These are phyloP conservation scores for Xylariaceae sp. DNA, from an alignment of 2,329 filamentous ascomycete species.

Conservation along the genomic window DNA sequence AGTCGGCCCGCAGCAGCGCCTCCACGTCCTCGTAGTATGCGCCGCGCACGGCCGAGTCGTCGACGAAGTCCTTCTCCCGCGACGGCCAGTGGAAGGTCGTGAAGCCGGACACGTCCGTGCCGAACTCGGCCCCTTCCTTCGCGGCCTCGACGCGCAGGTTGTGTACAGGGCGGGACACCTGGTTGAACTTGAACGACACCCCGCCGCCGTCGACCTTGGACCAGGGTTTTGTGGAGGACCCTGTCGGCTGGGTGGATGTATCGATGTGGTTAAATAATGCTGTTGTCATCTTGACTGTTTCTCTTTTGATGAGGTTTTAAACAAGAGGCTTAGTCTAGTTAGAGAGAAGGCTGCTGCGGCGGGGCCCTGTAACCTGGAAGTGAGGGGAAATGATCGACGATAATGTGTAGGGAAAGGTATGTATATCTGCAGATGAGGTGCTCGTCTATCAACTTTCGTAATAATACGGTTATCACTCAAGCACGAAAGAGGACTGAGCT, in stretches of 20 bases:
- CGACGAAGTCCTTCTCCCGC: constrained; percentile 48
- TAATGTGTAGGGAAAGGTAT: too few species aligned
- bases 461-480: too few species aligned
- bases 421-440: too few species aligned
- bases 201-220: constrained; percentile 57
- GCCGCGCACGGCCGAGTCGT: constrained; percentile 48
- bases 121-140: constrained; percentile 36
- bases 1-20: constrained; percentile 45
- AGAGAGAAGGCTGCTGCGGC: too few species aligned
- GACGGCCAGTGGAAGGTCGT: constrained; percentile 48
- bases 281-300: constrained; percentile 45
- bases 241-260: constrained; percentile 36
- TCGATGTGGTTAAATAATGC: constrained; percentile 58
- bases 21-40: constrained; percentile 61
- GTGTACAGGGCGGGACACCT: constrained; percentile 43
- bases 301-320: not conserved
- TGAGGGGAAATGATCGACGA: constrained; percentile 8
- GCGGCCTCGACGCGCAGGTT: constrained; percentile 48
- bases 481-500: too few species aligned
- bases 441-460: too few species aligned
- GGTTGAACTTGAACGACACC: constrained; percentile 45
- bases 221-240: constrained; percentile 56
- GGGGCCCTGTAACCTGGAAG: too few species aligned
- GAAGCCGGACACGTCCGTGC: constrained; percentile 55
- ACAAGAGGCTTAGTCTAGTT: too few species aligned